Percentiles rank a stretch among this genome's conserved stretches.
Evolutionary conservation across 1,284 basidiomycete species (phyloP).

Genomic region (Irpex sp.): DNA sequence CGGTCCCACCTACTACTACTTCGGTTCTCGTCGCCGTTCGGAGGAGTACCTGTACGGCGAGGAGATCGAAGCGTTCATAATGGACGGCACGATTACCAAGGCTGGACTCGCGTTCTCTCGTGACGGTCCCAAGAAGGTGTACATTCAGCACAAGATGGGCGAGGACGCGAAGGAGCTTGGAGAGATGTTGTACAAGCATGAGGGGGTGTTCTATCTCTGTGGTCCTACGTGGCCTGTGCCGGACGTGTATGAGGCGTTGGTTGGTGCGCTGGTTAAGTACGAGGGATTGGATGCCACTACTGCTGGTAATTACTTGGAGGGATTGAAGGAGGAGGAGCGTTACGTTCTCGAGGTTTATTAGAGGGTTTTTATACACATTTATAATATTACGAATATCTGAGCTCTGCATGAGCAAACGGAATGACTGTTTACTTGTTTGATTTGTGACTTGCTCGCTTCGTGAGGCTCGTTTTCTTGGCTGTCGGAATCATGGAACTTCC

Average conservation of each 20-base stretch:
- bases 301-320: slow-evolving; percentile 86
- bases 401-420: no score
- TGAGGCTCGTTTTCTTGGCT: no score
- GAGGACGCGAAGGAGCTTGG: slow-evolving; percentile 82
- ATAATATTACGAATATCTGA: neutral
- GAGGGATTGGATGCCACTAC: slow-evolving; percentile 62
- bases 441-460: no score
- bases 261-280: slow-evolving; percentile 73
- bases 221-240: slow-evolving; percentile 99
- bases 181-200: slow-evolving; percentile 64
- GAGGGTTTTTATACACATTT: neutral
- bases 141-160: slow-evolving; percentile 98
- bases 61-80: slow-evolving; percentile 82
- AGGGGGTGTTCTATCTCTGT: slow-evolving; percentile 94
- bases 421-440: no score
- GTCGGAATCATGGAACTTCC: neutral
- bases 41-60: slow-evolving; percentile 97
- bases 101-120: slow-evolving; percentile 97
- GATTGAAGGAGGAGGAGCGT: slow-evolving; percentile 94
- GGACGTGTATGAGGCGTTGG: slow-evolving; percentile 92
- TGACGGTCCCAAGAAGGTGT: slow-evolving; percentile 89
- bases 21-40: slow-evolving; percentile 92
- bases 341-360: slow-evolving; percentile 89
- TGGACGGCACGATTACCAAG: slow-evolving; percentile 81
- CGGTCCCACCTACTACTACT: slow-evolving; percentile 96